phyloP scores from a whole-genome alignment of 1,139 yeast species.

The Lodderomyces metapsilosis region DNA sequence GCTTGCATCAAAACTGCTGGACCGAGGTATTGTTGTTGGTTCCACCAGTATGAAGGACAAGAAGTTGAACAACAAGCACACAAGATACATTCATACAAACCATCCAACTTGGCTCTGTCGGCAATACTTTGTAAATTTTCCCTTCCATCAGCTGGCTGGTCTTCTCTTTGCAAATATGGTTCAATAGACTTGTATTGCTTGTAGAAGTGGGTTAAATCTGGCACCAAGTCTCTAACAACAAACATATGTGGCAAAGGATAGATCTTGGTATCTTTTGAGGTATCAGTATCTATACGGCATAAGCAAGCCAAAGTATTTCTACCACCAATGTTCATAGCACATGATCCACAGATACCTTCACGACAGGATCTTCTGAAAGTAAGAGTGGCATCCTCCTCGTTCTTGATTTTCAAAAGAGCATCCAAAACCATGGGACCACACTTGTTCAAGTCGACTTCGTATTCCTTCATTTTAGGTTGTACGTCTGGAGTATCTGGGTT shows the following conservation, averaged over 20 bases:
- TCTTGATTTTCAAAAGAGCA: slow-evolving; percentile 90
- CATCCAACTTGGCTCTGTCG: slow-evolving; percentile 96
- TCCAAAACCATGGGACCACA: slow-evolving; percentile 99
- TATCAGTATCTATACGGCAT: slow-evolving; percentile 86
- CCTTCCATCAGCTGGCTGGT: slow-evolving; percentile 82
- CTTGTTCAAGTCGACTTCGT: slow-evolving; percentile 79
- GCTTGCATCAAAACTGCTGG: slow-evolving; percentile 99
- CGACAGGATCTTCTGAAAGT: slow-evolving; percentile 98
- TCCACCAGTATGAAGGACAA: slow-evolving; percentile 99
- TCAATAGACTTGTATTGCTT: slow-evolving; percentile 97
- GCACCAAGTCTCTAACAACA: slow-evolving; percentile 94
- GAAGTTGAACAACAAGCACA: slow-evolving; percentile 99
- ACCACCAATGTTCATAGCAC: slow-evolving; percentile 99
- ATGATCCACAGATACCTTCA: slow-evolving; percentile 99
- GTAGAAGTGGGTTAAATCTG: slow-evolving; percentile 96
- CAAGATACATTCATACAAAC: slow-evolving; percentile 93
- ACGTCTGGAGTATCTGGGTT: slow-evolving; percentile 95
- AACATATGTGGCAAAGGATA: slow-evolving; percentile 99
- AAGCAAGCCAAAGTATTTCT: slow-evolving; percentile 94
- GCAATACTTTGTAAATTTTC: slow-evolving; percentile 90
- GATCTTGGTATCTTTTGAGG: slow-evolving; percentile 73
- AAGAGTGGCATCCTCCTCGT: slow-evolving; percentile 92
- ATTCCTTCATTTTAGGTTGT: slow-evolving; percentile 84
- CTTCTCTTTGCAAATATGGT: slow-evolving; percentile 89
- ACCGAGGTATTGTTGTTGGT: slow-evolving; percentile 96